phyloP scores from a whole-genome alignment of 257 asterid genomes.

The Asclepias syriaca region DNA sequence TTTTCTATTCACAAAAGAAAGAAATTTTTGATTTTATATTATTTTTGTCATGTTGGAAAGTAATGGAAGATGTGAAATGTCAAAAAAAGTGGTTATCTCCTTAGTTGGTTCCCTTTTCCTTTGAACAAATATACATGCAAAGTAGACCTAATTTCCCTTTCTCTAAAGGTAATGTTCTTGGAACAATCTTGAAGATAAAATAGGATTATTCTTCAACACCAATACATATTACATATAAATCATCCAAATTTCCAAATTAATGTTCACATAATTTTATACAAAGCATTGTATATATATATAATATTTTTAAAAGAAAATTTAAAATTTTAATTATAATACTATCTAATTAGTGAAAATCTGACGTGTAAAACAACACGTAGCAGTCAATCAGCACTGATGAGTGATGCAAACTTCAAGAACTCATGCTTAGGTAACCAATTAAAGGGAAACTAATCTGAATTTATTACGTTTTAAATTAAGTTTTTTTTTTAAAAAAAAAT shows the following conservation, averaged over 20 bases:
- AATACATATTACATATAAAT: no score
- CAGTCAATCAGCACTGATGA: not conserved
- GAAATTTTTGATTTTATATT: no score
- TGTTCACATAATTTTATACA: no score
- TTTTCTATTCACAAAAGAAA: not conserved
- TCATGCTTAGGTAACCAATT: not conserved
- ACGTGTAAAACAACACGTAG: not conserved
- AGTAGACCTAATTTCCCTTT: not conserved
- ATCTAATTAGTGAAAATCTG: no score
- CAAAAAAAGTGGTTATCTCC: not conserved
- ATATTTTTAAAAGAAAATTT: no score
- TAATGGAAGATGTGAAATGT: not conserved
- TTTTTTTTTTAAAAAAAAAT: no score
- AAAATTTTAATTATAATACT: no score
- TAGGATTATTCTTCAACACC: not conserved
- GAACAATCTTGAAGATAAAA: not conserved
- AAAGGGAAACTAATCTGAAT: not conserved
- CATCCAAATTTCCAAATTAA: no score
- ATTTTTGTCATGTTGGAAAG: not conserved
- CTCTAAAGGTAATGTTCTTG: not conserved
- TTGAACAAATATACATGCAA: no score
- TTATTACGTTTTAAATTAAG: no score
- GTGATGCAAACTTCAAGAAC: not conserved
- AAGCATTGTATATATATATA: no score
- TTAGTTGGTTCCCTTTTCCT: no score